Base-by-base conservation (phyloP, 2,329 filamentous ascomycete genomes). In the Phaeosphaeria sp. region DNA sequence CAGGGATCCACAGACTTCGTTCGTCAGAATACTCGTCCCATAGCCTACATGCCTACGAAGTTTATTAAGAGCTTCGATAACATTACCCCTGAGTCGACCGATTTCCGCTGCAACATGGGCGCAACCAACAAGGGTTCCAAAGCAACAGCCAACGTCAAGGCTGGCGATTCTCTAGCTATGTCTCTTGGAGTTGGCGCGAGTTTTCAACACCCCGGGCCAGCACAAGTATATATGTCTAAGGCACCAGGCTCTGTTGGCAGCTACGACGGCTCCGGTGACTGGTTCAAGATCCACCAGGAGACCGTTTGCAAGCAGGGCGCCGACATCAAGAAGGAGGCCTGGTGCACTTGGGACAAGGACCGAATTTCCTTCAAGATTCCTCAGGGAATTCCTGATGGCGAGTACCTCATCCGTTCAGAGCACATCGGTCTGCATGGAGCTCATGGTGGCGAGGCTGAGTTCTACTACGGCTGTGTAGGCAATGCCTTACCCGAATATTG, bases 351-450 rank as follows among this genome's bases (percentile, higher is more conserved):
- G 50, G 57, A 65, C 58, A 59, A 58, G 50, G 54, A 65, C 44
- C 60, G 49, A n/a, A 43, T 69, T 56, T 64, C 58, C 17, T 76
- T 73, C 56, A 74, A 67, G 22, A 73, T 81, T 36, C 79, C 80
- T 21, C 66, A 64, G 18, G 69, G 71, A 23, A 74, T 73, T 10
- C 78, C 79, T 15, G 63, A 69, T 23, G 80, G 80, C n/a, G 68
- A 81, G 64, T 81, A 82, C 65, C 70, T 82, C 20, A 62, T 80
- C 21, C 74, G 79, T 15, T 67, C 76, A 42, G 80, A 82, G 70
- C 79, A 81, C 56, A 79, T 82, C 42, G 79, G 50, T 25, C 50
- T 66, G 23, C 64, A 66, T 51, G 60, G 60, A 42, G 63, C 78
- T 52, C 65, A 58, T 46, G 62, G 62, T 43, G 66, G 66, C 39